These are phyloP conservation scores for Cryphonectria naterciae DNA, from an alignment of 2,329 filamentous ascomycete species.

Conservation along the genomic window DNA sequence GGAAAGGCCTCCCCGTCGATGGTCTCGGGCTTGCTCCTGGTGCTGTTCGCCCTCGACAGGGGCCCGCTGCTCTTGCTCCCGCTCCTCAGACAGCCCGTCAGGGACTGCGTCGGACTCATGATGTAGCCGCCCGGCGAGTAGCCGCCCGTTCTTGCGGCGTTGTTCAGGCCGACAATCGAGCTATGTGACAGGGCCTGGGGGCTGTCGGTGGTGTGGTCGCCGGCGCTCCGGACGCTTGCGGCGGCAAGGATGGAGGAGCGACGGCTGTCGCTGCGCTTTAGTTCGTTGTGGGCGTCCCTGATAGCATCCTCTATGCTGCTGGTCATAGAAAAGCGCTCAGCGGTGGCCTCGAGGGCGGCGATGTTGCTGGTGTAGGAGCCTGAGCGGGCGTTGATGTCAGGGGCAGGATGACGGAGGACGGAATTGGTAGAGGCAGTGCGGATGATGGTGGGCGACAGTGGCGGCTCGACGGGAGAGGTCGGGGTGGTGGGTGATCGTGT, in stretches of 20 bases:
- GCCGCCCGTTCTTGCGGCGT: conserved; percentile 67
- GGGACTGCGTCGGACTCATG: conserved; percentile 67
- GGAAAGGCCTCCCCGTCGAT: conserved; percentile 40
- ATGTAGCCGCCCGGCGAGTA: conserved; percentile 72
- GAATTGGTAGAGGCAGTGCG: conserved; percentile 51
- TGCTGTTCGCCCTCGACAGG: conserved; percentile 33
- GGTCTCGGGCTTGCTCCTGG: conserved; percentile 43
- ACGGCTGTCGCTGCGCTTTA: conserved; percentile 71
- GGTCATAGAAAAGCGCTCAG: conserved; percentile 73
- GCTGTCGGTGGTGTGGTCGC: conserved; percentile 36
- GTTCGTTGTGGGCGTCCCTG: conserved; percentile 70
- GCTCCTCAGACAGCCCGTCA: conserved; percentile 61
- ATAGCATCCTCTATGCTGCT: conserved; percentile 81
- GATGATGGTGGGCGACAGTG: conserved; percentile 48
- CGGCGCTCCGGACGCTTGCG: conserved; percentile 43
- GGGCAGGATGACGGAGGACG: conserved; percentile 60
- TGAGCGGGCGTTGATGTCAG: conserved; percentile 64
- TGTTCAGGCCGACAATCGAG: conserved; percentile 74
- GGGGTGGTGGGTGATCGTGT: conserved; percentile 19
- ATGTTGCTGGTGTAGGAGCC: conserved; percentile 69
- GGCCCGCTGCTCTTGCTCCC: conserved; percentile 53
- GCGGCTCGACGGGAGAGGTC: conserved; percentile 20
- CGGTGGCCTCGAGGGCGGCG: conserved; percentile 73
- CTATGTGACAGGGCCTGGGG: conserved; percentile 38
- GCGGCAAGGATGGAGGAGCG: conserved; percentile 65